Base-by-base conservation (phyloP, 2,329 filamentous ascomycete species). In the Aureobasidium vineae region DNA sequence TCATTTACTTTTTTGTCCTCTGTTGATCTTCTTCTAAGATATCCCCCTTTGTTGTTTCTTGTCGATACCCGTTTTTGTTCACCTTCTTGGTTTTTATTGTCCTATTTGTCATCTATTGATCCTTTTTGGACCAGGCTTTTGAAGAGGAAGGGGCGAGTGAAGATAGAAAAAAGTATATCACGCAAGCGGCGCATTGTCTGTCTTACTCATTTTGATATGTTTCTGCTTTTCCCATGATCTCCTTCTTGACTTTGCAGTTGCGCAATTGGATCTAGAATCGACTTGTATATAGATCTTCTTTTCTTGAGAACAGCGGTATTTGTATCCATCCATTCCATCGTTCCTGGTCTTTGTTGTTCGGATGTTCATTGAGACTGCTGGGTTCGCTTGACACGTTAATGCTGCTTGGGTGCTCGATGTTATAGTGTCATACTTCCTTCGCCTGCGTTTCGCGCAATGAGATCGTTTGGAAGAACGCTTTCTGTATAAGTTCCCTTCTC, bases 61-160 rank as follows among this genome's bases (percentile, higher is more conserved):
- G 59, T 64, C 26, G 61, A 64, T 64, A 64, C 61, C 61, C 61
- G 61, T 41, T 63, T 21, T n/a, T 31, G 28, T 31, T 31, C 28
- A 31, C 28, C 28, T 60, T 21, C 8, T 21, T 41, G 38, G 41
- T 43, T n/a, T n/a, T 26, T 26, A 15, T 47, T 26, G n/a, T 45
- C 2, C 2, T 5, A 10, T 45, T 21, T 21, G 10, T 45, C 8
- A 23, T 45, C n/a, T 47, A 47, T 47, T 21, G 21, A 16, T 13
- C 21, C 11, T 23, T 26, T 26, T 43, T 21, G 21, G 4, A 26
- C 13, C 4, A 19, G 8, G 1, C 43, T 19, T 15, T 47, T 1
- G 43, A 23, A 47, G 8, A 26, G 21, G 43, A 47, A 26, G 43
- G 21, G 11, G 2, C 11, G 33, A 36, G 10, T 23, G 21, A 23